Conservation (phyloP, 2,329 filamentous ascomycete species). For the Neofusicoccum cordaticola region DNA sequence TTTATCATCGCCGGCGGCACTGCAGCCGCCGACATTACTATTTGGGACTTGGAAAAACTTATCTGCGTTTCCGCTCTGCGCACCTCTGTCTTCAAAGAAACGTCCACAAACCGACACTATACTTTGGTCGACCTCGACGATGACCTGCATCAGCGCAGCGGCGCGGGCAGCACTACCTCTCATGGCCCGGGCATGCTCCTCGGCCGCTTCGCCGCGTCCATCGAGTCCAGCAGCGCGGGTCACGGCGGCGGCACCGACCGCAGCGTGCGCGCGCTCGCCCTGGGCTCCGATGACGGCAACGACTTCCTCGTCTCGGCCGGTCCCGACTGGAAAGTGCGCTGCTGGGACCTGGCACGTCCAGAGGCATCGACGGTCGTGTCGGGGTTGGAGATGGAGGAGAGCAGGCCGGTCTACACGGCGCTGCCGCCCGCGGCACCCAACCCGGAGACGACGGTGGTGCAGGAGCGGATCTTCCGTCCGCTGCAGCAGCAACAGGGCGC, state of each 20-base stretch:
- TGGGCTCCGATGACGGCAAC: conserved; percentile 68
- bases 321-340: conserved; percentile 84
- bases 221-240: conserved; percentile 38
- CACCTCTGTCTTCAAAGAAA: conserved; percentile 49
- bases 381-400: conserved; percentile 56
- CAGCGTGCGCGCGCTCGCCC: conserved; percentile 72
- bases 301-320: conserved; percentile 87
- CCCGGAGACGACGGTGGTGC: conserved; percentile 14
- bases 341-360: conserved; percentile 82
- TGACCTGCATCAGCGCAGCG: conserved; percentile 35
- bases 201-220: conserved; percentile 72
- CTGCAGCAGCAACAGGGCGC: background rate
- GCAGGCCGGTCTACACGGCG: conserved; percentile 8
- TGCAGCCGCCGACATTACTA: conserved; percentile 81
- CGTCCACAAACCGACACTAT: conserved; percentile 20
- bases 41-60: conserved; percentile 92
- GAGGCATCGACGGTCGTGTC: conserved; percentile 80
- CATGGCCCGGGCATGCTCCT: conserved; percentile 65
- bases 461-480: conserved; percentile 12
- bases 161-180: conserved; percentile 33
- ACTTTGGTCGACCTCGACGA: conserved; percentile 88
- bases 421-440: conserved; percentile 12
- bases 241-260: conserved; percentile 49
- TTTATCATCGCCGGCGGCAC: conserved; percentile 88
- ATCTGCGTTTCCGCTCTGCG: conserved; percentile 87